A percentile compares a stretch with the other conserved stretches of the same genome.
These are phyloP conservation scores for Emergomyces orientalis DNA, from an alignment of 2,329 filamentous ascomycete genomes.

Conservation along the genomic window DNA sequence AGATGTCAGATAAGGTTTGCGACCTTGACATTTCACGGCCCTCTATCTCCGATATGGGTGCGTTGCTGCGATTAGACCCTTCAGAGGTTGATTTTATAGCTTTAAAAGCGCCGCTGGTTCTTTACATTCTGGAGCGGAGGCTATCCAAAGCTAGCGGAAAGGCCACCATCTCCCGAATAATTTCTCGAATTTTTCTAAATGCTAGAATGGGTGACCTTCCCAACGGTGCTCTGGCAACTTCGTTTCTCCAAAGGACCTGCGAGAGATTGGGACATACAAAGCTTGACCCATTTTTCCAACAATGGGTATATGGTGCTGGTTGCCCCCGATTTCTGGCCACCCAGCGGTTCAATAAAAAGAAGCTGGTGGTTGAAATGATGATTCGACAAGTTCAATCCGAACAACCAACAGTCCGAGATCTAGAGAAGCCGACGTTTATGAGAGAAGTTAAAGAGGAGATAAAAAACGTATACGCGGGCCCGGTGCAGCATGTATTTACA, in stretches of 20 bases:
- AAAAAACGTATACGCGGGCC: conserved; percentile 57
- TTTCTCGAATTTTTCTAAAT: conserved; percentile 76
- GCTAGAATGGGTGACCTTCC: conserved; percentile 71
- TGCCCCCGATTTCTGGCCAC: conserved; percentile 80
- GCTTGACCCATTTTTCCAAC: conserved; percentile 82
- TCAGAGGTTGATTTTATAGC: conserved; percentile 86
- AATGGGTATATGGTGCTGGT: conserved; percentile 83
- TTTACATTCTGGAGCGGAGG: conserved; percentile 88
- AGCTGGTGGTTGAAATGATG: conserved; percentile 84
- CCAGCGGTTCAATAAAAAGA: conserved; percentile 95
- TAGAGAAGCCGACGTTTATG: conserved; percentile 69
- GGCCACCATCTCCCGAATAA: conserved; percentile 71
- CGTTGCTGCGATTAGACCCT: conserved; percentile 65
- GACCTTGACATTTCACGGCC: conserved; percentile 73
- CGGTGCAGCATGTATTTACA: conserved; percentile 72
- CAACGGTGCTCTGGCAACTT: conserved; percentile 61
- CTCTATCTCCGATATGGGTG: conserved; percentile 70
- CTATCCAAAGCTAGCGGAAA: conserved; percentile 82
- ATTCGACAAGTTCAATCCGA: conserved; percentile 65
- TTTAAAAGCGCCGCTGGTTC: conserved; percentile 78
- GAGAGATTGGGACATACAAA: conserved; percentile 83
- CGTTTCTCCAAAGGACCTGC: conserved; percentile 70
- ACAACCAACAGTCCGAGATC: conserved; percentile 46
- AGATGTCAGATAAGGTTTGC: conserved; percentile 69
- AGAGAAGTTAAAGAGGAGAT: conserved; percentile 73